These are phyloP conservation scores for Amanita muscaria DNA, from an alignment of 768 basidiomycete genomes.

Conservation along the genomic window DNA sequence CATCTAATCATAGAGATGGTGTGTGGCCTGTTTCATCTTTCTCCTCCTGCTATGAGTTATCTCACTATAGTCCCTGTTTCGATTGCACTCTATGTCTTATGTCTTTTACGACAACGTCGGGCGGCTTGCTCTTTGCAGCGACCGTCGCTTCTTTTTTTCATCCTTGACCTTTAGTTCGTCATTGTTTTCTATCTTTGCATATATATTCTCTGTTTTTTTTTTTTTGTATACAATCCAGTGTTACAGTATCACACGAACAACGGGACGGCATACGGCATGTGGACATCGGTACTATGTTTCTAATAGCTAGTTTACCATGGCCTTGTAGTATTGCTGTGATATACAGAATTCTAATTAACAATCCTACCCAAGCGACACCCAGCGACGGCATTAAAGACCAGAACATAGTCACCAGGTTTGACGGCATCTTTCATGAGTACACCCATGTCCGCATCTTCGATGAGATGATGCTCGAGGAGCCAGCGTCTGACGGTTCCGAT, in stretches of 20 bases:
- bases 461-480: slow-evolving; percentile 50
- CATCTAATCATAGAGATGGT: too few species aligned
- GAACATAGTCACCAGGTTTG: slow-evolving; percentile 48
- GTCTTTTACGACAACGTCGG: too few species aligned
- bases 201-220: slow-evolving; percentile 13
- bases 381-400: slow-evolving; percentile 65
- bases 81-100: too few species aligned
- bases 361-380: slow-evolving; percentile 58
- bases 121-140: too few species aligned
- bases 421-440: slow-evolving; percentile 35
- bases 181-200: slow-evolving; percentile 11
- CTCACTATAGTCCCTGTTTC: too few species aligned
- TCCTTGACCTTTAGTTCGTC: neutral
- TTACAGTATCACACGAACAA: slow-evolving; percentile 17
- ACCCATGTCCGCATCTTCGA: slow-evolving; percentile 41
- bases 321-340: slow-evolving; percentile 3
- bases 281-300: slow-evolving; percentile 39
- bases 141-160: too few species aligned
- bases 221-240: slow-evolving; percentile 12
- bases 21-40: too few species aligned
- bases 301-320: slow-evolving; percentile 22
- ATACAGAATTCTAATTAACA: slow-evolving; percentile 9
- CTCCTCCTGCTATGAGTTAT: too few species aligned
- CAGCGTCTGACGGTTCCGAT: slow-evolving; percentile 61
- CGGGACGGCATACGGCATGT: slow-evolving; percentile 44